These are phyloP conservation scores for Phytomonas sp. DNA, from an alignment of 208 protist species.

Conservation along the genomic window DNA sequence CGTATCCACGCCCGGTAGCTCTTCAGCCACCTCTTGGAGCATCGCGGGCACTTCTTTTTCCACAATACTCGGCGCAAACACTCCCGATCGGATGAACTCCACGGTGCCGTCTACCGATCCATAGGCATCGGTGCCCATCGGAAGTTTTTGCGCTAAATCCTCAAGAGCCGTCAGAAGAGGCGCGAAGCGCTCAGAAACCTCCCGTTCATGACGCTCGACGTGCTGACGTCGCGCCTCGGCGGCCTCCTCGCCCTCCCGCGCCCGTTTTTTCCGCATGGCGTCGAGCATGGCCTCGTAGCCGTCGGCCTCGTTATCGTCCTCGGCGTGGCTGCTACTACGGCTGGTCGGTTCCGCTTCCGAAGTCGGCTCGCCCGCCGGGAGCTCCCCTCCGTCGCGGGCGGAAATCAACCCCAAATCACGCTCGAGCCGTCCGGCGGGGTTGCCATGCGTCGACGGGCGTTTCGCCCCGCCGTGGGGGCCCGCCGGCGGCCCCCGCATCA, in stretches of 20 bases:
- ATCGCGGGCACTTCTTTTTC: constrained; percentile 51
- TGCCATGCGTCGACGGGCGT: constrained; percentile 13
- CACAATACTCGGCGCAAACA: constrained; percentile 38
- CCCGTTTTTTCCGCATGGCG: constrained; percentile 21
- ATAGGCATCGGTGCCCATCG: constrained; percentile 31
- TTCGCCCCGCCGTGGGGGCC: constrained; percentile 19
- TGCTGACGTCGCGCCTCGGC: constrained; percentile 10
- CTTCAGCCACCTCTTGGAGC: constrained; percentile 35
- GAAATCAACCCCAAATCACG: no score
- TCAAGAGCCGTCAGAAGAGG: constrained; percentile 30
- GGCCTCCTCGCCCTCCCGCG: constrained; percentile 11
- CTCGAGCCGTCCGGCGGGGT: neutral
- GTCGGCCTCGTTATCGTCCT: constrained; percentile 12
- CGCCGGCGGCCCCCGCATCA: constrained; percentile 29
- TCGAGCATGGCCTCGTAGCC: constrained; percentile 20
- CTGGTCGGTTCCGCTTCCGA: neutral
- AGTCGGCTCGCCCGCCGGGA: no score
- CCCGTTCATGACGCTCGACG: constrained; percentile 9
- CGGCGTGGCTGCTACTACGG: neutral
- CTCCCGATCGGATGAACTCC: constrained; percentile 36
- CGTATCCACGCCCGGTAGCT: constrained; percentile 38
- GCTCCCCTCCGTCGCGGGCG: no score
- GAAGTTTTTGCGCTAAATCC: constrained; percentile 23
- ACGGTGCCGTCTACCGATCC: constrained; percentile 58
- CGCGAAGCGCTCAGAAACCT: constrained; percentile 19